phyloP scores from a whole-genome alignment of 768 basidiomycete genomes.

The Pleurotus tuoliensis region DNA sequence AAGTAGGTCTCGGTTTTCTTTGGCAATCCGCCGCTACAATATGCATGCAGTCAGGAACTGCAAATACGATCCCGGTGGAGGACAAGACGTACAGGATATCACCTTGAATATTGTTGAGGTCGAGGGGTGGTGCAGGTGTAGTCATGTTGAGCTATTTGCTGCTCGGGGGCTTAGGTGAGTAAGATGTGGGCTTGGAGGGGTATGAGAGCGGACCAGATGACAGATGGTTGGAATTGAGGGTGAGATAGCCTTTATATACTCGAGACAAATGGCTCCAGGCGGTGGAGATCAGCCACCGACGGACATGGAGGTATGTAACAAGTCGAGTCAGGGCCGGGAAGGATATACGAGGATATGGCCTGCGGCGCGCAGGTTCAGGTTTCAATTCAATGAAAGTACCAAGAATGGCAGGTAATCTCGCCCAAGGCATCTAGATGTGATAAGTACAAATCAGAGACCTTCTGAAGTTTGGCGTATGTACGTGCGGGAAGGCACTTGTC shows the following conservation, averaged over 20 bases:
- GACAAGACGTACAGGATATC: slow-evolving; percentile 37
- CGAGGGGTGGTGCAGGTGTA: slow-evolving; percentile 21
- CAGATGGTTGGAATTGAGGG: background rate
- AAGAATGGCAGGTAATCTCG: too few relatives aligned
- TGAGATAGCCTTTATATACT: background rate
- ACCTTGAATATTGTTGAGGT: slow-evolving; percentile 44
- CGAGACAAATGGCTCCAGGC: background rate
- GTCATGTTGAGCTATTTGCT: background rate
- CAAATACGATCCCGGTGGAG: background rate
- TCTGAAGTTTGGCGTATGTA: too few relatives aligned
- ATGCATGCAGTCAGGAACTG: background rate
- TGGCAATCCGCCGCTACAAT: slow-evolving; percentile 44
- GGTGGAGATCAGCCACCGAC: background rate
- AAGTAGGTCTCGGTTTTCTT: slow-evolving; percentile 50
- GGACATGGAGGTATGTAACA: background rate
- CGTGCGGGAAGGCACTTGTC: too few relatives aligned
- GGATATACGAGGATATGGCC: background rate
- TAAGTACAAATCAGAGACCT: too few relatives aligned
- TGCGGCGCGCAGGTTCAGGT: background rate
- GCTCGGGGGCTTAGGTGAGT: background rate
- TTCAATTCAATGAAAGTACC: background rate
- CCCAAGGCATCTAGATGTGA: too few relatives aligned
- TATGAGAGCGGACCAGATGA: background rate
- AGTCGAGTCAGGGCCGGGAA: too few relatives aligned
- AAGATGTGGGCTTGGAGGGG: background rate